phyloP scores from a whole-genome alignment of 2,329 filamentous ascomycete species.

The Colletotrichum coccodes region DNA sequence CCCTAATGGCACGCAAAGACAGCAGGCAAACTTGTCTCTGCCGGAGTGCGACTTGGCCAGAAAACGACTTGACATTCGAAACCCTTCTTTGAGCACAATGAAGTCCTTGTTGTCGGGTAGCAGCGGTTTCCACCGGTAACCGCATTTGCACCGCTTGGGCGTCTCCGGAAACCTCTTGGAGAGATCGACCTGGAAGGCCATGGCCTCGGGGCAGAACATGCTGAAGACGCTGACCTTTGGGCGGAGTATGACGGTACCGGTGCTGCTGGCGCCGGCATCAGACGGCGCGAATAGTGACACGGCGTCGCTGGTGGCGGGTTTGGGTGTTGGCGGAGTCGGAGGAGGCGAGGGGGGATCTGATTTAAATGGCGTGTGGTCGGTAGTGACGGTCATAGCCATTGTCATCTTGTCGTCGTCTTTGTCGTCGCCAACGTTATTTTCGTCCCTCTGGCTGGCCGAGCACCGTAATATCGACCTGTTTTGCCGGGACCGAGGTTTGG shows the following conservation, averaged over 20 bases:
- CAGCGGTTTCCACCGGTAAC: slow-evolving; percentile 44
- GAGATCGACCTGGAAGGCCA: slow-evolving; percentile 50
- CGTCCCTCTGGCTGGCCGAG: not conserved
- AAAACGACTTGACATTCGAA: slow-evolving; percentile 49
- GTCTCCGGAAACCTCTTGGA: slow-evolving; percentile 40
- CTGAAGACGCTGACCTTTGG: slow-evolving; percentile 51
- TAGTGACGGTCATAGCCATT: slow-evolving; percentile 37
- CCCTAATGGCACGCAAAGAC: slow-evolving; percentile 50
- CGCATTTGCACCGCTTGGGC: slow-evolving; percentile 43
- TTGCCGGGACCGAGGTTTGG: slow-evolving; percentile 35
- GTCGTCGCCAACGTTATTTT: slow-evolving; percentile 14
- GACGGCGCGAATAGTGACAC: slow-evolving; percentile 34
- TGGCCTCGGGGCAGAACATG: slow-evolving; percentile 51
- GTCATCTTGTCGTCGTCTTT: slow-evolving; percentile 39
- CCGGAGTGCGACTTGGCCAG: slow-evolving; percentile 53
- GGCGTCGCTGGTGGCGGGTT: slow-evolving; percentile 35
- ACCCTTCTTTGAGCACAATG: slow-evolving; percentile 48
- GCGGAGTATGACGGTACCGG: slow-evolving; percentile 25
- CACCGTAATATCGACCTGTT: not conserved
- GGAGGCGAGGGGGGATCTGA: slow-evolving; percentile 45
- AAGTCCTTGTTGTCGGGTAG: slow-evolving; percentile 31
- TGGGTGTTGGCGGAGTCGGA: slow-evolving; percentile 37
- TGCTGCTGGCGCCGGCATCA: slow-evolving; percentile 17
- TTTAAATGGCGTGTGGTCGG: slow-evolving; percentile 38
- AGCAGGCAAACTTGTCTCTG: slow-evolving; percentile 46